These are phyloP conservation scores for Sedum album DNA, from an alignment of 164 flowering plant genomes.

Conservation along the genomic window DNA sequence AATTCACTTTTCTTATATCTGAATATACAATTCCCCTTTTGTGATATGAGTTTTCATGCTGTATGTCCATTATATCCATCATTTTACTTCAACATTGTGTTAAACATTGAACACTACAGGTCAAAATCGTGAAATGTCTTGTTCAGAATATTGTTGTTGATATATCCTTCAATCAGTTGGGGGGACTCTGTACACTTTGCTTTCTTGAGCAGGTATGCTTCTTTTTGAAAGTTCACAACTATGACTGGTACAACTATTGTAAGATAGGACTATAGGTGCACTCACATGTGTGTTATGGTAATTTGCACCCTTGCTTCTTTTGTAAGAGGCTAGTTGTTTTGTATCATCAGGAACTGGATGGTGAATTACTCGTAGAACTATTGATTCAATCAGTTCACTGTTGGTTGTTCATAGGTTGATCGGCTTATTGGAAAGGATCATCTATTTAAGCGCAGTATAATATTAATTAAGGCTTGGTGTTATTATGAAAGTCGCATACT, in stretches of 20 bases:
- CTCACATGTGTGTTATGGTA: not conserved
- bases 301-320: not conserved
- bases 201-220: constrained; percentile 57
- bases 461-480: constrained; percentile 93
- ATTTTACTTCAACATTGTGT: not conserved
- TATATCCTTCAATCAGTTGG: constrained; percentile 61
- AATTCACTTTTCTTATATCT: not conserved
- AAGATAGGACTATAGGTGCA: not conserved
- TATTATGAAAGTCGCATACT: constrained; percentile 92
- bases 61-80: not conserved
- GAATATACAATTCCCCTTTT: not conserved
- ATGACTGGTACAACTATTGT: not conserved
- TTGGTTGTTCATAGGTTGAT: constrained; percentile 50
- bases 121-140: constrained; percentile 60
- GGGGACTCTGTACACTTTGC: constrained; percentile 64
- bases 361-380: not conserved
- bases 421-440: constrained; percentile 61
- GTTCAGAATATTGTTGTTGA: constrained; percentile 65
- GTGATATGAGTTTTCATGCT: not conserved
- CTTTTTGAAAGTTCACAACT: not conserved
- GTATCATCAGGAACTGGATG: not conserved
- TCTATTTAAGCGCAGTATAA: constrained; percentile 84
- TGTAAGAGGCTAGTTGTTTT: not conserved
- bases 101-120: constrained; percentile 38
- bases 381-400: not conserved